Base-by-base conservation (phyloP, 2,329 filamentous ascomycete genomes). In the Ceratocystis lukuohia region DNA sequence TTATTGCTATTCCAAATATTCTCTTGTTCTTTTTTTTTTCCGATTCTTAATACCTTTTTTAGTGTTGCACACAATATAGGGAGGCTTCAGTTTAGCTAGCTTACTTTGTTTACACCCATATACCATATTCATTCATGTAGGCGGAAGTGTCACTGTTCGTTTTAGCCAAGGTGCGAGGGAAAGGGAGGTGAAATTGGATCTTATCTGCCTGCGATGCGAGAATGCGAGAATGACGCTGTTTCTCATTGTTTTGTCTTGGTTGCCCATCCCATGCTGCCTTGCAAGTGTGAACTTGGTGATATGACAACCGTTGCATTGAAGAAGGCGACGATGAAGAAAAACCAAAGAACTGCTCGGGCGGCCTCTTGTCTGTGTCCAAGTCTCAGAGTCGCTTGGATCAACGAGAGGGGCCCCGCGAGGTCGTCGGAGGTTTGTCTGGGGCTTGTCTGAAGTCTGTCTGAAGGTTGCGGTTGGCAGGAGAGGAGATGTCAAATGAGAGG, bases 401-500 rank as follows among this genome's bases (percentile, higher is more conserved):
- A 15, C 37, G 12, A 41, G 37, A 41, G 37, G 37, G 37, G 12
- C 10, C 37, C 37, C 37, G 37, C 37, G 37, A 25, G 48, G 48
- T n/a, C n/a, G 48, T 53, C 48, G 48, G 48, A 53, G 48, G 48
- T 8, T 1, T 53, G 48, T 53, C 48, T 53, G 48, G 48, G 22
- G 48, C 48, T n/a, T 53, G 48, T 53, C n/a, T 53, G 48, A 53
- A n/a, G 48, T 53, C n/a, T 53, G 48, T 53, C 48, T 53, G 48
- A 53, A 53, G 48, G 44, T 3, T 12, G 20, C 2, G 20, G 20
- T 10, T 22, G 20, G 5, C 17, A 48, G 17, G n/a, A 48, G 46
- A 22, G 45, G 45, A 2, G 17, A 20, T 20, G 45, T 12, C 15
- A 48, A 20, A 20, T 48, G 1, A 2, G 33, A 10, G 37, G 10